Percentiles rank a stretch among this genome's conserved stretches.
phyloP scores from a whole-genome alignment of 345 rosid species.

The Salix arbutifolia region DNA sequence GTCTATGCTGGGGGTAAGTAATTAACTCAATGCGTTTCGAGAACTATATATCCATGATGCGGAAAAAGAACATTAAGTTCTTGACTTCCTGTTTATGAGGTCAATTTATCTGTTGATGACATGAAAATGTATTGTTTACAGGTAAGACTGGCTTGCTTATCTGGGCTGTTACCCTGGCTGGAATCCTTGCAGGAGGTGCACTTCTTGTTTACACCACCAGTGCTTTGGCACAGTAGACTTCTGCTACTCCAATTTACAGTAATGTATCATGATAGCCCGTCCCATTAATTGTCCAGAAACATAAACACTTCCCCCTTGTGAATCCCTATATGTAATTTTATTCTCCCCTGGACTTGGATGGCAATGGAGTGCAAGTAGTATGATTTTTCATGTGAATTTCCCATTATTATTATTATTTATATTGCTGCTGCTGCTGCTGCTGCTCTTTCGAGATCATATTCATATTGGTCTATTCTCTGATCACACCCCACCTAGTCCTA shows the following conservation, averaged over 20 bases:
- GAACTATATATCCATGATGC: neutral
- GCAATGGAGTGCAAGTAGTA: neutral
- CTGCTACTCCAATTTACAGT: neutral
- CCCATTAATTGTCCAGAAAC: neutral
- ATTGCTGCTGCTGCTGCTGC: neutral
- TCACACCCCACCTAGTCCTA: neutral
- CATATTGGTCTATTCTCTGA: neutral
- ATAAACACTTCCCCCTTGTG: neutral
- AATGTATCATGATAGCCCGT: neutral
- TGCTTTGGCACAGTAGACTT: constrained; percentile 69
- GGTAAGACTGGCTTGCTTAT: constrained; percentile 78
- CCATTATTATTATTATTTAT: neutral
- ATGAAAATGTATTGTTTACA: constrained; percentile 9
- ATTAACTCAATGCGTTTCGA: neutral
- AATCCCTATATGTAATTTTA: neutral
- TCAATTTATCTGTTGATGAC: neutral
- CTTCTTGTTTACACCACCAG: constrained; percentile 97
- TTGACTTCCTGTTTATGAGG: neutral
- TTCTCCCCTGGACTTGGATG: neutral
- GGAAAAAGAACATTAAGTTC: neutral
- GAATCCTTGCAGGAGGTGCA: constrained; percentile 80
- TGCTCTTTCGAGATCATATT: neutral
- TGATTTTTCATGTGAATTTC: neutral
- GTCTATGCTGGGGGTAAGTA: constrained; percentile 68
- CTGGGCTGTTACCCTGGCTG: constrained; percentile 86